Conservation (phyloP, 176 grass and related monocot species). For the Chrysopogon serrulatus region DNA sequence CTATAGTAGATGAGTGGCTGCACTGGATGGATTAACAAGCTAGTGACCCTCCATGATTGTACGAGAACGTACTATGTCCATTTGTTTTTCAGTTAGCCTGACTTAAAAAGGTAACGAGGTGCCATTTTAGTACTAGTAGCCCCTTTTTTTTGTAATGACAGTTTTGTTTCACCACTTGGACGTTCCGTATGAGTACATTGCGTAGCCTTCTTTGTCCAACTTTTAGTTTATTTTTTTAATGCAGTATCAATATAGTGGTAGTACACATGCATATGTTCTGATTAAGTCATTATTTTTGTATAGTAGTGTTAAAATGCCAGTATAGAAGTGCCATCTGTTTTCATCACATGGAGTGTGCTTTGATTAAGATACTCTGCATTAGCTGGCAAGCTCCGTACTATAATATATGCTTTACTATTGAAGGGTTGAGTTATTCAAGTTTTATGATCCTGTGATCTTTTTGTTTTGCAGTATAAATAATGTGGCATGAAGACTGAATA, state of each 20-base stretch:
- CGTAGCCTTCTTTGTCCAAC: not conserved
- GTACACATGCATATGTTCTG: not conserved
- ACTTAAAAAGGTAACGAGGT: constrained; percentile 30
- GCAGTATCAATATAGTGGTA: not conserved
- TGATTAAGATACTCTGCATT: constrained; percentile 2
- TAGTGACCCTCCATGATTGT: constrained; percentile 40
- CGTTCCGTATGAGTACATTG: not conserved
- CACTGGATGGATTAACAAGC: constrained; percentile 24
- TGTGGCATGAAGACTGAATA: not conserved
- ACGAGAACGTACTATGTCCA: constrained; percentile 24
- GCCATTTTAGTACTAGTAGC: constrained; percentile 19
- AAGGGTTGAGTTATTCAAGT: constrained; percentile 18
- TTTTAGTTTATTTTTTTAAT: not conserved
- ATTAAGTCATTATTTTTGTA: not conserved
- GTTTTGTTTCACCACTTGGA: constrained; percentile 7
- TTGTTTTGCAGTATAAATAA: constrained; percentile 29
- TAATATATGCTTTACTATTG: not conserved
- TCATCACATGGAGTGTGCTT: not conserved
- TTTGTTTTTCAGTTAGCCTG: constrained; percentile 39
- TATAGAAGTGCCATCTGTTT: constrained; percentile 7
- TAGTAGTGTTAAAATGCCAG: not conserved
- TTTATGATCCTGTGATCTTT: constrained; percentile 20
- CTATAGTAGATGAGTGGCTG: constrained; percentile 25
- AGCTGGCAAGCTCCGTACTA: constrained; percentile 9
- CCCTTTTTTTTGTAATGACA: constrained; percentile 7